Evolutionary conservation across 345 rosid genomes (phyloP), one percentile per base, ranked within the genome.

Genomic region (Lepidium aucheri): DNA sequence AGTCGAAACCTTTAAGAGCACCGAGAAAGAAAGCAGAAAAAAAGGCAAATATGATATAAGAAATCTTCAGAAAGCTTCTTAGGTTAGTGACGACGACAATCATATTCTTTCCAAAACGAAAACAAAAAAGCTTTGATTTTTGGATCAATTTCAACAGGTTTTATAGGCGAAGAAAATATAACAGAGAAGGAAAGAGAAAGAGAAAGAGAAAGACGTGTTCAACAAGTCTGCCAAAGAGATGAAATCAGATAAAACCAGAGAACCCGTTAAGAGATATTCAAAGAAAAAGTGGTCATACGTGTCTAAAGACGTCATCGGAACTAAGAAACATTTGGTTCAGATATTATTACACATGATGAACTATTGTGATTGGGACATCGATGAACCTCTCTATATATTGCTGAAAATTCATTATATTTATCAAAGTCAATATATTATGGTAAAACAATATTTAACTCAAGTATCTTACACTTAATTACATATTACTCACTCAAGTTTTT

Each of bases 11-110:
- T 89, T 89, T 91, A 18, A 91, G 74, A 69, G 88, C 86, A 35
- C 95, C 98, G 16, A 92, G 74, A 55, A 84, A 65, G 55, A 92
- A 68, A 66, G 89, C 98, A 63, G 80, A 79, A 40, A 78, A 84
- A 66, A 92, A 89, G 40, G 83, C 87, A 58, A 91, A 74, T 15
- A 70, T 76, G 51, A 89, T 85, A 75, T 81, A 87, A 49, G 74
- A 42, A 46, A 71, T 71, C 73, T 62, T 75, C 34, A 80, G 68
- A 69, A 70, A 86, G 63, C 73, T 74, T 49, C 58, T 45, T 13
- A 81, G 54, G 76, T 69, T 50, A 68, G 58, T 75, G 51, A 76
- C 66, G 35, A 76, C 66, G 35, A 71, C 53, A 65, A 70, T 68
- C 81, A 78, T 74, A 61, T 4, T 54, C 40, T 52, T 38, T 42